Percentiles rank a stretch among this genome's conserved stretches.
Evolutionary conservation across 305 asterid genomes (phyloP).

Genomic region (Plantago coronopus): DNA sequence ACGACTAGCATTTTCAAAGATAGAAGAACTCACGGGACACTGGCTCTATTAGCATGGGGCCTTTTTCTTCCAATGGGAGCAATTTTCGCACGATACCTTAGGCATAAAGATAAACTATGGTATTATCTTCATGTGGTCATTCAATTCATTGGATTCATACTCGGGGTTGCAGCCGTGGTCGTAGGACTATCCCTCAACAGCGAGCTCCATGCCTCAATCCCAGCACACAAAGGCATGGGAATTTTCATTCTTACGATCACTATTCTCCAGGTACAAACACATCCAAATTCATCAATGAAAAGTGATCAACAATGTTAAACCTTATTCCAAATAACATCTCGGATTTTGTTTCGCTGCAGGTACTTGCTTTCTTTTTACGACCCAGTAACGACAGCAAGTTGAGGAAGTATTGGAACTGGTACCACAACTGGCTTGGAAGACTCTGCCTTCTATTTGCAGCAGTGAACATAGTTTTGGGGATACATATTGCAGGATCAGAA

Average conservation of each 20-base stretch:
- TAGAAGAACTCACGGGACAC: slow-evolving; percentile 66
- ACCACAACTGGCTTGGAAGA: slow-evolving; percentile 74
- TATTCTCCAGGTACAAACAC: slow-evolving; percentile 58
- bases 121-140: slow-evolving; percentile 66
- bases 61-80: slow-evolving; percentile 78
- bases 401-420: slow-evolving; percentile 65
- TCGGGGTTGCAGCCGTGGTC: slow-evolving; percentile 66
- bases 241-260: slow-evolving; percentile 62
- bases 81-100: slow-evolving; percentile 69
- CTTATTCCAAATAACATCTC: not conserved
- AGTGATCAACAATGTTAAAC: not conserved
- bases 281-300: not conserved
- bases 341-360: slow-evolving; percentile 32
- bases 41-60: slow-evolving; percentile 78
- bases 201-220: slow-evolving; percentile 52
- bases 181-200: slow-evolving; percentile 63
- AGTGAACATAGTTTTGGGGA: slow-evolving; percentile 62
- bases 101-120: slow-evolving; percentile 57
- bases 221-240: slow-evolving; percentile 80
- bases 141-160: slow-evolving; percentile 66
- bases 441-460: slow-evolving; percentile 70
- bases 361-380: slow-evolving; percentile 63
- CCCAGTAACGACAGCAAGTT: slow-evolving; percentile 67
- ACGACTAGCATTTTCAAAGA: slow-evolving; percentile 35
- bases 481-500: slow-evolving; percentile 64